These are phyloP conservation scores for Calcarisporium arbuscula DNA, from an alignment of 2,329 filamentous ascomycete species.

Conservation along the genomic window DNA sequence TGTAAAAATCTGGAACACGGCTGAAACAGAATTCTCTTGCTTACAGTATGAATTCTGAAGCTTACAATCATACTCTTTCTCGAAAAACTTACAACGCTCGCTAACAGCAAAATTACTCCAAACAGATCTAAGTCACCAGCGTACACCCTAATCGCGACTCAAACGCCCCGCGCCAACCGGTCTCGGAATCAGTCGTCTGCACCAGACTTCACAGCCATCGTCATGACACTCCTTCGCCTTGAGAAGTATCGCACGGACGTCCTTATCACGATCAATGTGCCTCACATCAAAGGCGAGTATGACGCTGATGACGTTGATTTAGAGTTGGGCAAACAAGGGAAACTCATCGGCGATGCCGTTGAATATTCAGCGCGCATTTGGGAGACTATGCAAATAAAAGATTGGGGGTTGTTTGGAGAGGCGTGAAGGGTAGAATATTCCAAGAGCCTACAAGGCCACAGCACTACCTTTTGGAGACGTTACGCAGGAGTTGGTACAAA, in stretches of 20 bases:
- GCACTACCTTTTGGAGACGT: too few relatives aligned
- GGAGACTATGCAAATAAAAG: constrained; percentile 68
- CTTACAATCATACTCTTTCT: constrained; percentile 14
- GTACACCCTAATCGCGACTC: constrained; percentile 64
- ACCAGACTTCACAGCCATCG: constrained; percentile 65
- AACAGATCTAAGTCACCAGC: constrained; percentile 46
- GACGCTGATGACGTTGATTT: constrained; percentile 65
- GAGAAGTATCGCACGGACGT: constrained; percentile 73
- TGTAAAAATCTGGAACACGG: constrained; percentile 61
- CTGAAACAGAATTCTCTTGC: constrained; percentile 51
- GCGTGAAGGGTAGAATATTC: constrained; percentile 8
- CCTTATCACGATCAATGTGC: constrained; percentile 81
- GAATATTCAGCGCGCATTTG: constrained; percentile 64
- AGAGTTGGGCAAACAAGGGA: constrained; percentile 57
- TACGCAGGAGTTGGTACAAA: too few relatives aligned
- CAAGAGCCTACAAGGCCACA: too few relatives aligned
- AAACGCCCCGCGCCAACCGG: constrained; percentile 37
- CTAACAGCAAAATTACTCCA: constrained; percentile 18
- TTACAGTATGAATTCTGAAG: constrained; percentile 38
- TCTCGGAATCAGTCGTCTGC: constrained; percentile 29
- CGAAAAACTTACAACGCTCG: not conserved
- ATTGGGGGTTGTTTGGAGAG: constrained; percentile 67
- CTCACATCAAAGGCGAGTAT: constrained; percentile 71
- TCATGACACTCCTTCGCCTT: constrained; percentile 71
- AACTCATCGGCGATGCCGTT: constrained; percentile 61